Evolutionary conservation across 305 asterid genomes (phyloP), one percentile per base, ranked within the genome.

Genomic region (Rubia balearica): DNA sequence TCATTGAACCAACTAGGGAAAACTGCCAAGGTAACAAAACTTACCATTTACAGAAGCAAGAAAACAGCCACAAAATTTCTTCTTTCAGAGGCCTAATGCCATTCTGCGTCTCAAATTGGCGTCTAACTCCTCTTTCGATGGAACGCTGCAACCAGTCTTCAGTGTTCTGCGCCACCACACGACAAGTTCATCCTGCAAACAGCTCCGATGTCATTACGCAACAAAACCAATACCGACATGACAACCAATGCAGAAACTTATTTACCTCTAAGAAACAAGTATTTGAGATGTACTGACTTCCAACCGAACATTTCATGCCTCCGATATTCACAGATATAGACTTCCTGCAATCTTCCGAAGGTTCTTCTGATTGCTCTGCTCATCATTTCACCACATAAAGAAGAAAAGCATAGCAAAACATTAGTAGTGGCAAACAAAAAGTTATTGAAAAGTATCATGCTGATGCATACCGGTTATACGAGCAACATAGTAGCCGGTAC

Each of bases 241-340:
- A 53, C 19, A 69, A 10, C 46, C 12, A 65, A 49, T 55, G 40
- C 6, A 12, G 42, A 45, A 14, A 33, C 67, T 76, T 55, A 56
- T 73, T 77, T 75, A 92, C 98, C 97, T 90, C 96, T 8, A 83
- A 75, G 75, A 92, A 89, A 71, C 84, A 96, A 46, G 85, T 87
- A 81, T 92, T 92, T 76, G 98, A 92, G 70, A 92, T 72, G 8
- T 84, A 84, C 63, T 78, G 89, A 73, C 91, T 84, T 71, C 81
- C 93, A 63, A 90, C 86, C 9, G 80, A 79, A 77, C 88, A 85
- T 68, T 80, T 79, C 75, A 86, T 70, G 76, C 97, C 97, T 73
- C 87, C 88, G 71, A 87, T 81, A 71, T 85, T 83, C 30, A 85
- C 97, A 71, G 77, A 72, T 53, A 92, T 77, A 42, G 80, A 78